Evolutionary conservation across 306 rosid species (phyloP).

Genomic region (Sesbania bispinosa): DNA sequence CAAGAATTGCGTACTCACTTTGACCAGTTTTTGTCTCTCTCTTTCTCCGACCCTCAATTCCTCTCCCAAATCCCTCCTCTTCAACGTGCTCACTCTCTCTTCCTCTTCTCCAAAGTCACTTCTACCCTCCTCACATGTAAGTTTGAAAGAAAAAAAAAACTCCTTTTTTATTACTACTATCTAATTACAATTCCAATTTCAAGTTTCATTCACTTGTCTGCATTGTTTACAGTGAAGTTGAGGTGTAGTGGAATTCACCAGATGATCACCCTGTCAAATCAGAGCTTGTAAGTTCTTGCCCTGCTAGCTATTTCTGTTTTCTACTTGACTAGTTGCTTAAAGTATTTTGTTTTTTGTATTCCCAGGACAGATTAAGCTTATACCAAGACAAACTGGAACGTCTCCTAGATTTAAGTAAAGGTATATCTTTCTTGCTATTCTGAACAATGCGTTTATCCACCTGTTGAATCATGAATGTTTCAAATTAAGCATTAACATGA

Average conservation of each 20-base stretch:
- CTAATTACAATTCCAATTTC: neutral
- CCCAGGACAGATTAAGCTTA: slow-evolving; percentile 70
- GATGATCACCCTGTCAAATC: slow-evolving; percentile 73
- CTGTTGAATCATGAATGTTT: neutral
- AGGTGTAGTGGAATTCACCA: slow-evolving; percentile 68
- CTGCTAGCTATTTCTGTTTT: slow-evolving; percentile 4
- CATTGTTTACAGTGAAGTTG: slow-evolving; percentile 60
- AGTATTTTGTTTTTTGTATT: slow-evolving; percentile 1
- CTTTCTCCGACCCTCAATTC: slow-evolving; percentile 57
- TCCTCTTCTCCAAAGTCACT: slow-evolving; percentile 61
- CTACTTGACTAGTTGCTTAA: neutral
- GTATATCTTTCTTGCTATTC: slow-evolving; percentile 27
- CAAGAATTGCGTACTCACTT: slow-evolving; percentile 48
- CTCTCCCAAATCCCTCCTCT: slow-evolving; percentile 75
- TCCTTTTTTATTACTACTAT: neutral
- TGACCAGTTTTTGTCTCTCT: slow-evolving; percentile 48
- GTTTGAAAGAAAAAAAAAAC: neutral
- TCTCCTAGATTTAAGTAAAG: slow-evolving; percentile 58
- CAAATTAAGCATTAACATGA: too few relatives aligned
- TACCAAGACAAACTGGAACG: slow-evolving; percentile 68
- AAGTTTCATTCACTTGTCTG: slow-evolving; percentile 7
- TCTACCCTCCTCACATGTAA: slow-evolving; percentile 64
- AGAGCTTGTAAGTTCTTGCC: slow-evolving; percentile 65
- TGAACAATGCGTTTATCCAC: neutral
- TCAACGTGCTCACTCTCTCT: slow-evolving; percentile 75